Percentiles rank a stretch among this genome's conserved stretches.
Evolutionary conservation across 768 basidiomycete species (phyloP).

Genomic region (Rhizopogon vesiculosus): DNA sequence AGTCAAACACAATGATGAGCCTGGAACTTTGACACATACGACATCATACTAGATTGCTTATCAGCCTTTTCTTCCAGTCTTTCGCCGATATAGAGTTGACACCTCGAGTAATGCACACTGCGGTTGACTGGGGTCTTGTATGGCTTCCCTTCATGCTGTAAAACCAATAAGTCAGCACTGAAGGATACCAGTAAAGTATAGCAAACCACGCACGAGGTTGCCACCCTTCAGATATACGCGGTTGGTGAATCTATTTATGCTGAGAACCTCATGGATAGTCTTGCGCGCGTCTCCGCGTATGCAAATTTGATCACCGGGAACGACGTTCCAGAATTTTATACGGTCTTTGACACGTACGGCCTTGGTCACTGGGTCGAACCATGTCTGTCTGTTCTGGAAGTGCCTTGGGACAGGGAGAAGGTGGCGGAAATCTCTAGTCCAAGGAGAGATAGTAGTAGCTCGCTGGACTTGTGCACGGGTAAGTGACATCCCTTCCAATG

Average conservation of each 20-base stretch:
- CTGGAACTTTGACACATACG: conserved; percentile 36
- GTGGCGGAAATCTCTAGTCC: conserved; percentile 66
- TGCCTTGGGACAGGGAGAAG: conserved; percentile 55
- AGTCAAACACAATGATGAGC: background rate
- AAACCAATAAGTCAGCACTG: conserved; percentile 1
- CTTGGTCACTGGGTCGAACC: conserved; percentile 41
- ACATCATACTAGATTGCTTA: conserved; percentile 33
- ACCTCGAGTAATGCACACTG: conserved; percentile 69
- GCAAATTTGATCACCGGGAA: conserved; percentile 78
- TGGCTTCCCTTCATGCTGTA: conserved; percentile 13
- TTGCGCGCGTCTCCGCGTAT: conserved; percentile 59
- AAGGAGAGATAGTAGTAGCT: conserved; percentile 48
- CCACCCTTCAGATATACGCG: conserved; percentile 52
- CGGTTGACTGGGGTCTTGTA: conserved; percentile 22
- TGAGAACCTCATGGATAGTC: conserved; percentile 62
- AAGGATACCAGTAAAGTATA: background rate
- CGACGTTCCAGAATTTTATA: conserved; percentile 84
- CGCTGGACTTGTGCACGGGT: conserved; percentile 34
- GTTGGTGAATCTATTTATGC: conserved; percentile 72
- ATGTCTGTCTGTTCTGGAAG: conserved; percentile 41
- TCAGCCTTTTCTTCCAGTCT: conserved; percentile 29
- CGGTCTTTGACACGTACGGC: conserved; percentile 60
- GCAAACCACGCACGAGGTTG: conserved; percentile 20
- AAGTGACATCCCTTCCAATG: conserved; percentile 18
- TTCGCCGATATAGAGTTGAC: conserved; percentile 73